These are phyloP conservation scores for Tylopilus felleus DNA, from an alignment of 768 basidiomycete species.

Conservation along the genomic window DNA sequence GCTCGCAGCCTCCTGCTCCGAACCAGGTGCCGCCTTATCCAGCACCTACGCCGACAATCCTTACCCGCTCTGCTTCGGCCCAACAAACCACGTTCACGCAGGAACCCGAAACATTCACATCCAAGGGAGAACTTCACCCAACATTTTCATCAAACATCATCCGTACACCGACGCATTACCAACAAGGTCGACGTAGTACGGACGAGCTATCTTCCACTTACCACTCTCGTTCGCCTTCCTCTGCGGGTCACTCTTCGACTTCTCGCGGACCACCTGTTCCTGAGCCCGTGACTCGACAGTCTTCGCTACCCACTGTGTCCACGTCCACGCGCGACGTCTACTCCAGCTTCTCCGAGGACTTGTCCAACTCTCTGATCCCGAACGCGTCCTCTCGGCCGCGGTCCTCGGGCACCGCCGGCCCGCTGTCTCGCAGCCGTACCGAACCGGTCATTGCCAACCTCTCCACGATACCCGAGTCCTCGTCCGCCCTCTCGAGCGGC, in stretches of 20 bases:
- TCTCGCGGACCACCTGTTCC: constrained; percentile 18
- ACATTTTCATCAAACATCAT: constrained; percentile 70
- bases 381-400: constrained; percentile 18
- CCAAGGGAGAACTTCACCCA: constrained; percentile 51
- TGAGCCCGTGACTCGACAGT: constrained; percentile 23
- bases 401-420: background rate
- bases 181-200: constrained; percentile 21
- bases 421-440: constrained; percentile 28
- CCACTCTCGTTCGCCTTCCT: constrained; percentile 26
- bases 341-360: constrained; percentile 27
- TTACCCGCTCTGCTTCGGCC: constrained; percentile 9
- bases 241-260: constrained; percentile 12
- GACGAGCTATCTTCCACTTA: constrained; percentile 22
- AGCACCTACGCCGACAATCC: constrained; percentile 24
- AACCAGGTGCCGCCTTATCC: constrained; percentile 27
- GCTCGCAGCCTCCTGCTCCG: constrained; percentile 15
- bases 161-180: constrained; percentile 65
- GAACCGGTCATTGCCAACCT: constrained; percentile 27
- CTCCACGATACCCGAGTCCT: constrained; percentile 28
- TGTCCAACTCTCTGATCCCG: constrained; percentile 19
- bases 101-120: constrained; percentile 47
- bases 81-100: constrained; percentile 17
- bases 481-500: constrained; percentile 20
- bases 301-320: constrained; percentile 24
- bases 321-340: constrained; percentile 21